Base-by-base conservation (phyloP, 2,329 filamentous ascomycete species). In the Cytospora piceae region DNA sequence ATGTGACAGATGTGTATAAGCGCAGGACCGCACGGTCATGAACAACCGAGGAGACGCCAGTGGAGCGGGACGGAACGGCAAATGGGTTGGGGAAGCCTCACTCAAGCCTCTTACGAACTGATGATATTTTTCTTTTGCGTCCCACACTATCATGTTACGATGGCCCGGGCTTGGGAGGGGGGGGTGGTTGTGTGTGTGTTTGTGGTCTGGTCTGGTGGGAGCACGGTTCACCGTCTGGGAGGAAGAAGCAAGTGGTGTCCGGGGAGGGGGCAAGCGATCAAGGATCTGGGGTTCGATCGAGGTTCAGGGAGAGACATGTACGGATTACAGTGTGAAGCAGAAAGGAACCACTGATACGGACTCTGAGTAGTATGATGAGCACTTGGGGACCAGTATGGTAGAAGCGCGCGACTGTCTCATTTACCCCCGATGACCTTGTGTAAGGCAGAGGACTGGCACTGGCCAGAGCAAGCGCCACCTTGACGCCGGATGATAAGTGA, bases 221-320 rank as follows among this genome's bases (percentile, higher is more conserved):
- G 53, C 61, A 63, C 53, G 61, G 61, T 51, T 39, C 11, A 22
- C 61, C 39, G 31, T 51, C n/a, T 24, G 17, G 42, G 4, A 52
- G 53, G 61, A 63, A 63, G 53, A 63, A 63, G 61, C 61, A 63
- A 63, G 20, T 57, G 17, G 39, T 49, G 42, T 11, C 42, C n/a
- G 42, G 31, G 37, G 37, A n/a, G 27, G 53, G 11, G 14, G 52
- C 4, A 22, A 15, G 20, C n/a, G 20, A 29, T 27, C 39, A 62
- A 24, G 52, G 24, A 49, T 49, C 46, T 49, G 46, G 11, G 46
- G 24, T 49, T 24, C n/a, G 46, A 49, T 49, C 46, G 46, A 49
- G 46, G 42, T 9, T 32, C 32, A 37, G 34, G 22, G 15, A 56
- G 52, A 62, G 22, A 37, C 34, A 56, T 27, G 42, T 22, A 51